Conservation (phyloP, 176 grass and related monocot species). For the Carex littledalei region DNA sequence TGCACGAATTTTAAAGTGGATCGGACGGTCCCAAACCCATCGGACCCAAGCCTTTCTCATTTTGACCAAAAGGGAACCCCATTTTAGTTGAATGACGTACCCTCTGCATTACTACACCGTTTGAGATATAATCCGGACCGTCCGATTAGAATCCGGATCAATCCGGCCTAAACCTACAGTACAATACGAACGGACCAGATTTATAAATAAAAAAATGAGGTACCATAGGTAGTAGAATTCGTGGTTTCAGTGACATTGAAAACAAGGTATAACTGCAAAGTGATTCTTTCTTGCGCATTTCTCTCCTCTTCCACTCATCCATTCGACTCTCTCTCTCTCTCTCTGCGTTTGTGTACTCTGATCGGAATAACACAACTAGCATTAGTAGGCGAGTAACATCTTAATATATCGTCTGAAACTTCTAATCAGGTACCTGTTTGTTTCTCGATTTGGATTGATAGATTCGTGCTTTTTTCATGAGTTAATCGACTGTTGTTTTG, state of each 20-base stretch:
- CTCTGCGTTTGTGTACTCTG: neutral
- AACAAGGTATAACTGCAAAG: neutral
- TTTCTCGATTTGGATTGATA: neutral
- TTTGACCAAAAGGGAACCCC: neutral
- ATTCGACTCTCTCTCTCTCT: neutral
- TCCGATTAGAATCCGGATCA: too few species aligned
- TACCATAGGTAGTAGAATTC: too few species aligned
- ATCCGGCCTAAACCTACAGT: too few species aligned
- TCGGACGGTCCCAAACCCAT: too few species aligned
- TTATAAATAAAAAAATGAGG: too few species aligned
- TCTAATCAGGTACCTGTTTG: neutral
- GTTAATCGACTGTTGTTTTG: neutral
- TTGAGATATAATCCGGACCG: too few species aligned
- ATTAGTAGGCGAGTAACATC: neutral
- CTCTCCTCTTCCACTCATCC: neutral
- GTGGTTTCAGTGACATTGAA: neutral
- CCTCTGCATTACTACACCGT: too few species aligned
- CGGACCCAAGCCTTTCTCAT: too few species aligned
- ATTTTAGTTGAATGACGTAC: too few species aligned
- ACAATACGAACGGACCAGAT: too few species aligned
- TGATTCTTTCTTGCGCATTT: neutral
- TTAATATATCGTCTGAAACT: neutral
- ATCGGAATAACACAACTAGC: neutral
- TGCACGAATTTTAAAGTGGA: too few species aligned
- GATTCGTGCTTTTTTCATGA: neutral